These are phyloP conservation scores for Anethum foeniculum DNA, from an alignment of 140 eudicot genomes.

Conservation along the genomic window DNA sequence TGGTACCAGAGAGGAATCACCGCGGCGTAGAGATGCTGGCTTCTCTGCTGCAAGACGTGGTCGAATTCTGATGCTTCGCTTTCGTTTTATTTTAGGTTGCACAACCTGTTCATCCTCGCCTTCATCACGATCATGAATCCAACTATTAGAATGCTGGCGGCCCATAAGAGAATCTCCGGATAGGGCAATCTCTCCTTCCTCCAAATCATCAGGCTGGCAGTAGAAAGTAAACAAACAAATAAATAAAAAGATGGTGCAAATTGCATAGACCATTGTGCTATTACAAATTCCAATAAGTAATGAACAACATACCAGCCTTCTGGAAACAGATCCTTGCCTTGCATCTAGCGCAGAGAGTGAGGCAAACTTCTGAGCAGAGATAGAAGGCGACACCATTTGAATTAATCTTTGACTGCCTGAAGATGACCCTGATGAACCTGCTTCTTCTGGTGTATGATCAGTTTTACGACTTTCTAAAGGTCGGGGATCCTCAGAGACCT, in stretches of 20 bases:
- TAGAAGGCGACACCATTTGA: slow-evolving; percentile 55
- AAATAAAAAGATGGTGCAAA: not conserved
- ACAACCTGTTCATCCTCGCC: slow-evolving; percentile 88
- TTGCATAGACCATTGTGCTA: not conserved
- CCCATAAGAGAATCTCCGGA: slow-evolving; percentile 81
- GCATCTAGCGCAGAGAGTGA: slow-evolving; percentile 87
- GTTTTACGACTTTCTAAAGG: slow-evolving; percentile 24
- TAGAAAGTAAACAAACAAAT: slow-evolving; percentile 6
- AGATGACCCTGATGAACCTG: slow-evolving; percentile 84
- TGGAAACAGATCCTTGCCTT: slow-evolving; percentile 65
- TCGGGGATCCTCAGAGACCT: slow-evolving; percentile 43
- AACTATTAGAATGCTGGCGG: slow-evolving; percentile 76
- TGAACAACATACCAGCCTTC: slow-evolving; percentile 45
- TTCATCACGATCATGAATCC: slow-evolving; percentile 78
- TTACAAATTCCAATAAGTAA: not conserved
- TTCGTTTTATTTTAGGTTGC: slow-evolving; percentile 84
- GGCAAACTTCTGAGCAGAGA: slow-evolving; percentile 76
- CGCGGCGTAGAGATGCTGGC: slow-evolving; percentile 31
- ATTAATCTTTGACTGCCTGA: slow-evolving; percentile 40
- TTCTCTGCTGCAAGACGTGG: slow-evolving; percentile 44
- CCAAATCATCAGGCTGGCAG: slow-evolving; percentile 73
- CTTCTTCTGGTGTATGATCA: slow-evolving; percentile 38
- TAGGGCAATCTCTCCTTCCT: slow-evolving; percentile 84
- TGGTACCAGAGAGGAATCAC: slow-evolving; percentile 52
- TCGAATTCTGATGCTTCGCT: slow-evolving; percentile 76